Evolutionary conservation across 2,329 filamentous ascomycete genomes (phyloP), one percentile per base, ranked within the genome.

Genomic region (Fusarium poae): DNA sequence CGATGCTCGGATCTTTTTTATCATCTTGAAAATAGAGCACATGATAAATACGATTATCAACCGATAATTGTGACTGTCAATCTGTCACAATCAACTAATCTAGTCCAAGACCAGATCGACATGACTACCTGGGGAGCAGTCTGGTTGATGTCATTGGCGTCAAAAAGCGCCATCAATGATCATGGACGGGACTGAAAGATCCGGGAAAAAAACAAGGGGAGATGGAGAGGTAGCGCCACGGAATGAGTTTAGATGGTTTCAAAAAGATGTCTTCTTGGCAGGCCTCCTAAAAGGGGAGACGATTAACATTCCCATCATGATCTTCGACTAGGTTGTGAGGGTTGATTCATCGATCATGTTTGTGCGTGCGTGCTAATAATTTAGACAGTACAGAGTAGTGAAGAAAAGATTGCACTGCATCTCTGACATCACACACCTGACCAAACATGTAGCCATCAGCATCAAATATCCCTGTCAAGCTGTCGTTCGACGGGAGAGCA

Each of bases 291-390:
- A 50, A 52, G 37, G 53, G 66, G 53, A 40, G 54, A 56, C 40
- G 62, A 65, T 68, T 70, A 51, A 45, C 67, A 65, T 70, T 70
- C 67, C 65, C 65, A 64, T 54, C 67, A 30, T 37, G 67, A 70
- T 70, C 67, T 57, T 57, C 58, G 21, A 55, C 27, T 51, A 40
- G 43, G 52, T 46, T 27, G 40, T 48, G 30, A 25, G 67, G 67
- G 42, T 67, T 51, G 43, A 68, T 70, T 70, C 67, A 67, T 52
- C 63, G 53, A 70, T 51, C 18, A 50, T 37, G 23, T 20, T 39
- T 39, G n/a, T 39, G 35, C 20, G 20, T 32, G 25, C 30, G 16
- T 44, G 35, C 30, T 29, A 30, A 40, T 34, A 18, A 34, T 34
- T 34, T 34, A 34, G 15, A 8, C 13, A 16, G 32, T 34, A 34